Percentiles rank a stretch among this genome's conserved stretches.
Evolutionary conservation across 2,329 filamentous ascomycete species (phyloP).

Genomic region (Ascochyta viciae-villosae): DNA sequence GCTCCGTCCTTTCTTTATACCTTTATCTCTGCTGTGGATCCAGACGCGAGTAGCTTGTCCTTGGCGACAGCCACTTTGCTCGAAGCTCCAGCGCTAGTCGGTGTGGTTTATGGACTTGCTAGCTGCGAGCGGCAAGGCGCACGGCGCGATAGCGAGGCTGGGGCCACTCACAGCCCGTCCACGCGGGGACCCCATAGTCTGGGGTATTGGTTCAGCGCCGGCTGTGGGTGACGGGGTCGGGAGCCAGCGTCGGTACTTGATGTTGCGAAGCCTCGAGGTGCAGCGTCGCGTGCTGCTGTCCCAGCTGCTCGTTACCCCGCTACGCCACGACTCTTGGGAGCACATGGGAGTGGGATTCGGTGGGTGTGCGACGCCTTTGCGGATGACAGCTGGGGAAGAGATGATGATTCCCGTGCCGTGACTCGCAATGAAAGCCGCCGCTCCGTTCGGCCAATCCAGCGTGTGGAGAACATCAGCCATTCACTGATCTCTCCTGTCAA

Average conservation of each 20-base stretch:
- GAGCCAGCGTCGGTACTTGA: constrained; percentile 20
- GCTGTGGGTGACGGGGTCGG: constrained; percentile 14
- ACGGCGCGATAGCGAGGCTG: background rate
- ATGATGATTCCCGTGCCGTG: background rate
- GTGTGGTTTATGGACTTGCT: background rate
- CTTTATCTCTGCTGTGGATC: background rate
- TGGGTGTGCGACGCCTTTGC: background rate
- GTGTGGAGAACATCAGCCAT: background rate
- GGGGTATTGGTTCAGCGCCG: constrained; percentile 6
- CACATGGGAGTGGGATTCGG: background rate
- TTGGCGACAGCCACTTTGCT: constrained; percentile 6
- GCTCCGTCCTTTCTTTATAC: constrained; percentile 14
- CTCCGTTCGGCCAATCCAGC: too few species aligned
- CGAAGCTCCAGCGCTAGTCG: background rate
- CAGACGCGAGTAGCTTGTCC: constrained; percentile 4
- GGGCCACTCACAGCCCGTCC: constrained; percentile 4
- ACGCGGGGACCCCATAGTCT: constrained; percentile 6
- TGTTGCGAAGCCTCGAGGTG: background rate
- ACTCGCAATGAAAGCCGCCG: too few species aligned
- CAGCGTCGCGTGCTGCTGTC: background rate
- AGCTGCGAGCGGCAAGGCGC: background rate
- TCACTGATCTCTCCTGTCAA: background rate
- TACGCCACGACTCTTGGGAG: constrained; percentile 10
- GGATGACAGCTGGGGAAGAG: background rate
- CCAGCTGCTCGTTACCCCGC: constrained; percentile 18